phyloP scores from a whole-genome alignment of 441 rosid genomes.

The Omphalea diandra region DNA sequence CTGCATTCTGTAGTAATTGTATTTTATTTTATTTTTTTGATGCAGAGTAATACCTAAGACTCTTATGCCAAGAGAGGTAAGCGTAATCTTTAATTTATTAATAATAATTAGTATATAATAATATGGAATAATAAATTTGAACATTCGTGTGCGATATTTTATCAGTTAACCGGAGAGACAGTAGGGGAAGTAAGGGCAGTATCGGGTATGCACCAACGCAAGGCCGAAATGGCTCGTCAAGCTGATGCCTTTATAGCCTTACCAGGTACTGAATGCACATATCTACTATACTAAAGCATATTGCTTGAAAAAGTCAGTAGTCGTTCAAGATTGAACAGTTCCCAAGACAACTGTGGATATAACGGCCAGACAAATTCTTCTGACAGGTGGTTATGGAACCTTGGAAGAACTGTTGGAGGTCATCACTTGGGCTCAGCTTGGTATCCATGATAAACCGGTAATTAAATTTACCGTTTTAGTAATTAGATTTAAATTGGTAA shows the following conservation, averaged over 20 bases:
- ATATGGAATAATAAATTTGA: background rate
- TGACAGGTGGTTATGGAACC: constrained; percentile 90
- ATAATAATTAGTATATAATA: background rate
- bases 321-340: background rate
- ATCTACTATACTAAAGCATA: background rate
- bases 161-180: constrained; percentile 86
- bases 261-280: too few species aligned
- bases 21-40: background rate
- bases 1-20: background rate
- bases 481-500: background rate
- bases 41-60: constrained; percentile 92
- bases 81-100: background rate
- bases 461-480: too few species aligned
- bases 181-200: constrained; percentile 96
- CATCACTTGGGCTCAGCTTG: constrained; percentile 96
- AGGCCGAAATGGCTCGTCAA: constrained; percentile 95
- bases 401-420: constrained; percentile 88
- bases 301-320: background rate
- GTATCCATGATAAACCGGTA: constrained; percentile 96
- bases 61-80: constrained; percentile 94
- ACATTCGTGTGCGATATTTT: background rate
- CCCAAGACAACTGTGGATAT: background rate
- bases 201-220: constrained; percentile 95
- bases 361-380: constrained; percentile 3
- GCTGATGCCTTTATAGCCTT: constrained; percentile 97